Conservation (phyloP, 75 land plant species). For the Isoetes taiwanensis region DNA sequence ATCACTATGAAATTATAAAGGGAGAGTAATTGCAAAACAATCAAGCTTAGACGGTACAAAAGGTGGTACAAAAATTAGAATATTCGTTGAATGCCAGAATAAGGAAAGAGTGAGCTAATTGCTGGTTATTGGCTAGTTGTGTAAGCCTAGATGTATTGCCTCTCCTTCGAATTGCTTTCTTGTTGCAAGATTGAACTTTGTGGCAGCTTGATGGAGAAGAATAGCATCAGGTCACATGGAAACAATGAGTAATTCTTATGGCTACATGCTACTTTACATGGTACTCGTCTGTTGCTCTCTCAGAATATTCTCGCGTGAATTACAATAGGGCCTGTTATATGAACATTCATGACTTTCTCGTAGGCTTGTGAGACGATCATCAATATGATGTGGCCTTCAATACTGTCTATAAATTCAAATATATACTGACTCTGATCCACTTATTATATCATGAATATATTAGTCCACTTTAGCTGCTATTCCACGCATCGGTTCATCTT, state of each 20-base stretch:
- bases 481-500: slow-evolving; percentile 50
- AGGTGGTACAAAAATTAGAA: too few relatives aligned
- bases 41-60: too few relatives aligned
- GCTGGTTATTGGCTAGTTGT: too few relatives aligned
- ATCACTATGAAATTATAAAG: too few relatives aligned
- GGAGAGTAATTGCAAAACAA: too few relatives aligned
- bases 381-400: slow-evolving; percentile 67
- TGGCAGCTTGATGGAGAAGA: slow-evolving; percentile 36
- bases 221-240: background rate
- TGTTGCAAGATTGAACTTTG: slow-evolving; percentile 60
- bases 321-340: slow-evolving; percentile 63
- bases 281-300: slow-evolving; percentile 67
- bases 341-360: slow-evolving; percentile 40
- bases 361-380: slow-evolving; percentile 49
- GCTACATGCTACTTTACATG: slow-evolving; percentile 30
- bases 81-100: too few relatives aligned
- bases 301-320: slow-evolving; percentile 63
- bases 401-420: slow-evolving; percentile 68
- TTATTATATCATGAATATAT: slow-evolving; percentile 72
- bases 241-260: background rate
- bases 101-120: too few relatives aligned
- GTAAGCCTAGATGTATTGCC: slow-evolving; percentile 45
- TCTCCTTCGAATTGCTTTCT: slow-evolving; percentile 63
- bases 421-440: slow-evolving; percentile 57
- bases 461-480: slow-evolving; percentile 78